A percentile compares a stretch with the other conserved stretches of the same genome.
phyloP scores from a whole-genome alignment of 345 rosid species.

The Corchorus olitorius region DNA sequence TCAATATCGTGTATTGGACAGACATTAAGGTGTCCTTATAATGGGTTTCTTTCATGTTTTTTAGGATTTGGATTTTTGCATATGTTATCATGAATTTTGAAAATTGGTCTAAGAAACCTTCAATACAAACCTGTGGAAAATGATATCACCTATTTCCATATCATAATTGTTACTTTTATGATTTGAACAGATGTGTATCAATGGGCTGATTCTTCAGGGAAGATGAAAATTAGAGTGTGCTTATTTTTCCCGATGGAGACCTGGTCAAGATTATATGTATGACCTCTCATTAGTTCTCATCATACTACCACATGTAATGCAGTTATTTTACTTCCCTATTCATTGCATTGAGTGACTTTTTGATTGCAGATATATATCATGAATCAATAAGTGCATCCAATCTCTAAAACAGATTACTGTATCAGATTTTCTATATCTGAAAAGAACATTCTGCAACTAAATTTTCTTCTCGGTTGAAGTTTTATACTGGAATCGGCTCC shows the following conservation, averaged over 20 bases:
- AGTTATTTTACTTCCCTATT: slow-evolving; percentile 8
- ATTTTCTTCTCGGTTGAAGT: background rate
- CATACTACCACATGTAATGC: background rate
- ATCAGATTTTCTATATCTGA: background rate
- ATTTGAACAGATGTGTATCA: slow-evolving; percentile 70
- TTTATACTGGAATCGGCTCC: background rate
- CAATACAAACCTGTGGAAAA: slow-evolving; percentile 1
- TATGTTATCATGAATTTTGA: background rate
- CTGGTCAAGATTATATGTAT: slow-evolving; percentile 70
- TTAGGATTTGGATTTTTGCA: background rate
- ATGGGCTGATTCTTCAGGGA: slow-evolving; percentile 77
- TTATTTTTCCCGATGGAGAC: slow-evolving; percentile 84
- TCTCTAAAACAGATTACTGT: background rate
- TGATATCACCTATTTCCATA: slow-evolving; percentile 14
- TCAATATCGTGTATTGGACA: background rate
- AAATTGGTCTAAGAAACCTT: slow-evolving; percentile 12
- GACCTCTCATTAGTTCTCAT: slow-evolving; percentile 27
- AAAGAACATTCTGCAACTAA: background rate
- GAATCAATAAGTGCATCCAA: background rate
- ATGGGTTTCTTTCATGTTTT: background rate
- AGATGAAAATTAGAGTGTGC: slow-evolving; percentile 82
- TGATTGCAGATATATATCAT: background rate
- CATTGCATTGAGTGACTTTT: background rate
- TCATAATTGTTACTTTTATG: slow-evolving; percentile 8
- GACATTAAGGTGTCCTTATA: slow-evolving; percentile 1